phyloP scores from a whole-genome alignment of 2,329 filamentous ascomycete genomes.

The Zalaria sp. region DNA sequence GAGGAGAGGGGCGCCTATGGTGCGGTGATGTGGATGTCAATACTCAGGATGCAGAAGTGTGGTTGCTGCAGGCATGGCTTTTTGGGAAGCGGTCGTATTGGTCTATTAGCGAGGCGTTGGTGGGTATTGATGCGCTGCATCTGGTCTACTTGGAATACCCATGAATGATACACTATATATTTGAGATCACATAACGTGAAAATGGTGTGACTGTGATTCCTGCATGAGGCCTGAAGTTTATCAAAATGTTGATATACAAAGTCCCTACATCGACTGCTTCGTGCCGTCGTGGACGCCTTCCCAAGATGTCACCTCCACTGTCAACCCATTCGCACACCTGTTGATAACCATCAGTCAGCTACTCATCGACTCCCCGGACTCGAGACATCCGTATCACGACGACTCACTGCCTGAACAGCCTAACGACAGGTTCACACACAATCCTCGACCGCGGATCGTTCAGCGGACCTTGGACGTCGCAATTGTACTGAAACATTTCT shows the following conservation, averaged over 20 bases:
- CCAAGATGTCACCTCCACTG: constrained; percentile 49
- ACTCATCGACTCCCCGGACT: too few relatives aligned
- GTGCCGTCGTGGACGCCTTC: constrained; percentile 24
- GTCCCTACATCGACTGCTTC: background rate
- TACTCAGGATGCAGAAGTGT: background rate
- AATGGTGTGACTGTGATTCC: too few relatives aligned
- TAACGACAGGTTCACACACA: constrained; percentile 42
- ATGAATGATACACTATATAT: too few relatives aligned
- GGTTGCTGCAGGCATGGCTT: background rate
- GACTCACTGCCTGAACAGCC: constrained; percentile 44
- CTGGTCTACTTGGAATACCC: too few relatives aligned
- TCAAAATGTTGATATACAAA: too few relatives aligned
- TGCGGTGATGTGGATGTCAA: background rate
- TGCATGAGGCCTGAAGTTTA: too few relatives aligned
- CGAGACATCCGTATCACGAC: background rate
- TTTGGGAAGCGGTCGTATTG: background rate
- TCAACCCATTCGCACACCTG: constrained; percentile 40
- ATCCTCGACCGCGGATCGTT: constrained; percentile 26
- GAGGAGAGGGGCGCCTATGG: constrained; percentile 27
- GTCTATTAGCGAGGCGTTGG: background rate
- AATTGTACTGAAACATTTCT: constrained; percentile 49
- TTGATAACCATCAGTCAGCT: constrained; percentile 7
- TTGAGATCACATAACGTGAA: too few relatives aligned
- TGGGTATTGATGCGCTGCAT: background rate
- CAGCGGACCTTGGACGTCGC: constrained; percentile 35